Evolutionary conservation across 371 early-diverging fungal genomes (phyloP).

Genomic region (Mucor racemosus): DNA sequence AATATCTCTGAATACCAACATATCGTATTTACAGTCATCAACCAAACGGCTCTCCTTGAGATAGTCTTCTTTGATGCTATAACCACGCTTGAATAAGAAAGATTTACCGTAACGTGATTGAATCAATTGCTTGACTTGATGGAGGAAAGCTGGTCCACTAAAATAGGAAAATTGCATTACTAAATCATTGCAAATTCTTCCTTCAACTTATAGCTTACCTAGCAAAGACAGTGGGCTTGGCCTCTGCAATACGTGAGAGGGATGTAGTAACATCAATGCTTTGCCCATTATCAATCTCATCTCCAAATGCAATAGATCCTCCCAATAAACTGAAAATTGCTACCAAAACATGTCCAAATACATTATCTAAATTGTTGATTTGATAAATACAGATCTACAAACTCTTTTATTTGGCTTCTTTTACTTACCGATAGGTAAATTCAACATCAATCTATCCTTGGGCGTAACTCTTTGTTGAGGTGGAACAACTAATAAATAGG

Average conservation of each 20-base stretch:
- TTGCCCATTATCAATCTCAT: conserved; percentile 62
- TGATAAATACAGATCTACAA: not conserved
- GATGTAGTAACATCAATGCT: conserved; percentile 17
- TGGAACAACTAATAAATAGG: conserved; percentile 46
- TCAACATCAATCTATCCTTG: conserved; percentile 48
- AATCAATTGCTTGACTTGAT: conserved; percentile 39
- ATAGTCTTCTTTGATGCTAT: conserved; percentile 36
- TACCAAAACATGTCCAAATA: conserved; percentile 38
- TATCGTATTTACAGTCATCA: conserved; percentile 52
- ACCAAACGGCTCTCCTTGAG: conserved; percentile 50
- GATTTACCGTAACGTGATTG: conserved; percentile 48
- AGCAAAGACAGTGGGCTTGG: conserved; percentile 83
- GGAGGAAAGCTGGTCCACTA: conserved; percentile 29
- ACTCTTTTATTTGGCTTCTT: not conserved
- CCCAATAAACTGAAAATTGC: conserved; percentile 51
- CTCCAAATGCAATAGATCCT: conserved; percentile 77
- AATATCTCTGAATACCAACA: conserved; percentile 55
- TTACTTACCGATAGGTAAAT: conserved; percentile 49
- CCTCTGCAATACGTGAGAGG: conserved; percentile 40
- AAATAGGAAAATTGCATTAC: not conserved
- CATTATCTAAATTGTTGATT: conserved; percentile 33
- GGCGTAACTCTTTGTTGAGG: conserved; percentile 46
- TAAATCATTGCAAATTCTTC: not conserved
- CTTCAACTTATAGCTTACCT: conserved; percentile 28
- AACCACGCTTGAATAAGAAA: conserved; percentile 53